Conservation (phyloP, 1,139 yeast genomes). For the Saccharomyces pastorianus region DNA sequence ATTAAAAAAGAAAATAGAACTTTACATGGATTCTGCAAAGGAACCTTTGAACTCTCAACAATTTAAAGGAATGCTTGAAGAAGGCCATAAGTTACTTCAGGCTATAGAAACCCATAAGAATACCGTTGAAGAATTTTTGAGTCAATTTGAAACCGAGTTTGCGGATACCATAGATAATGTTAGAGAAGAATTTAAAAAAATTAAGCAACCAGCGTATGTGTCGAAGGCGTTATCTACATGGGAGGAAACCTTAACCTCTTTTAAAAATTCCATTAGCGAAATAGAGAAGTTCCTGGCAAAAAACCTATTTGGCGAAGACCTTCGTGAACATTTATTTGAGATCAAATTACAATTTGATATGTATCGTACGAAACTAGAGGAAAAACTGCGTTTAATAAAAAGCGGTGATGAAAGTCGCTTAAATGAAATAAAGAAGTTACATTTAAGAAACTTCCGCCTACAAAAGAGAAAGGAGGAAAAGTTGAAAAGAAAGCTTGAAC, state of each 20-base stretch:
- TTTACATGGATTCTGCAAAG: constrained; percentile 30
- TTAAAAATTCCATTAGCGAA: constrained; percentile 8
- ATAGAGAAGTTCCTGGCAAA: constrained; percentile 8
- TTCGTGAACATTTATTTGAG: constrained; percentile 23
- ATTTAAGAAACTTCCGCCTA: constrained; percentile 21
- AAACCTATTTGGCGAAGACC: constrained; percentile 7
- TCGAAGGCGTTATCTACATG: constrained; percentile 3
- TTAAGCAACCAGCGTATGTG: constrained; percentile 8
- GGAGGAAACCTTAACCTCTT: constrained; percentile 4
- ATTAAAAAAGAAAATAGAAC: constrained; percentile 28
- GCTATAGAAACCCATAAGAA: constrained; percentile 7
- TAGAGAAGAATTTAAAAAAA: constrained; percentile 7
- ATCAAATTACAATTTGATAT: constrained; percentile 19
- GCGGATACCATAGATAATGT: constrained; percentile 4
- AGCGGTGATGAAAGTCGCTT: constrained; percentile 19
- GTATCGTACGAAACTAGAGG: constrained; percentile 8
- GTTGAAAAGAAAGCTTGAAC: constrained; percentile 9
- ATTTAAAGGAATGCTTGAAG: constrained; percentile 34
- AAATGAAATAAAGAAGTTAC: constrained; percentile 17
- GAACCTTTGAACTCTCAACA: constrained; percentile 33
- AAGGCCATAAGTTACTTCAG: constrained; percentile 11
- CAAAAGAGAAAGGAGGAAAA: constrained; percentile 21
- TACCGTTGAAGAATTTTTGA: constrained; percentile 9
- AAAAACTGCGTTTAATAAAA: constrained; percentile 10
- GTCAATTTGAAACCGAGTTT: constrained; percentile 11